Evolutionary conservation across 2,329 filamentous ascomycete genomes (phyloP).

Genomic region (Truncatella angustata): DNA sequence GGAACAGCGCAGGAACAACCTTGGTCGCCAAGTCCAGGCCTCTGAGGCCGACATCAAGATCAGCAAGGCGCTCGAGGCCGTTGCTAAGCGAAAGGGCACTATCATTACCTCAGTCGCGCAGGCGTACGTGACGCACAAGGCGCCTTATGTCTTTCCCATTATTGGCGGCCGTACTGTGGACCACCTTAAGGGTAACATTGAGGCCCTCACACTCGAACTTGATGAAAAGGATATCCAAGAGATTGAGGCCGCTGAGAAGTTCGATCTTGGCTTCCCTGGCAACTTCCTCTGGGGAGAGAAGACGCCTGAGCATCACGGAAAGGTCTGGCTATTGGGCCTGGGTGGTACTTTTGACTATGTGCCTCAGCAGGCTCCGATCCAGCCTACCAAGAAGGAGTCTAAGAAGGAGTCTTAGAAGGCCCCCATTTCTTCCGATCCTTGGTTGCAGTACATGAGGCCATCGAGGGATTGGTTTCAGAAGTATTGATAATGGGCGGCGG

Average conservation of each 20-base stretch:
- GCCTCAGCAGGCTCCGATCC: slow-evolving; percentile 24
- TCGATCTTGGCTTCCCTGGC: slow-evolving; percentile 56
- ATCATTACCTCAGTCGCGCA: slow-evolving; percentile 58
- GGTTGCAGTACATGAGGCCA: too few relatives aligned
- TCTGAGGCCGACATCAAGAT: slow-evolving; percentile 52
- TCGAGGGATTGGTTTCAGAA: too few relatives aligned
- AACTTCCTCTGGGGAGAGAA: slow-evolving; percentile 50
- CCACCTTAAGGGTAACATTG: slow-evolving; percentile 53
- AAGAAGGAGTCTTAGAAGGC: neutral
- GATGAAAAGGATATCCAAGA: slow-evolving; percentile 50
- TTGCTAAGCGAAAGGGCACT: slow-evolving; percentile 50
- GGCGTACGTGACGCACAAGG: slow-evolving; percentile 51
- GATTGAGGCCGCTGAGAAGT: slow-evolving; percentile 51
- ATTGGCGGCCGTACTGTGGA: slow-evolving; percentile 51
- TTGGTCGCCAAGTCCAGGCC: slow-evolving; percentile 37
- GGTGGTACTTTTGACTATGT: slow-evolving; percentile 53
- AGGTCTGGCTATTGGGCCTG: slow-evolving; percentile 44
- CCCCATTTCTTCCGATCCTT: neutral
- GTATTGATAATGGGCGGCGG: too few relatives aligned
- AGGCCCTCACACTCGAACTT: slow-evolving; percentile 49
- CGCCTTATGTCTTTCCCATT: slow-evolving; percentile 52
- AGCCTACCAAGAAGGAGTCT: neutral
- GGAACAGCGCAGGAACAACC: slow-evolving; percentile 42
- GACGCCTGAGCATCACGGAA: slow-evolving; percentile 32
- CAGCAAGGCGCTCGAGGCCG: slow-evolving; percentile 59